phyloP scores from a whole-genome alignment of 768 basidiomycete genomes.

The Collybiopsis luxurians region DNA sequence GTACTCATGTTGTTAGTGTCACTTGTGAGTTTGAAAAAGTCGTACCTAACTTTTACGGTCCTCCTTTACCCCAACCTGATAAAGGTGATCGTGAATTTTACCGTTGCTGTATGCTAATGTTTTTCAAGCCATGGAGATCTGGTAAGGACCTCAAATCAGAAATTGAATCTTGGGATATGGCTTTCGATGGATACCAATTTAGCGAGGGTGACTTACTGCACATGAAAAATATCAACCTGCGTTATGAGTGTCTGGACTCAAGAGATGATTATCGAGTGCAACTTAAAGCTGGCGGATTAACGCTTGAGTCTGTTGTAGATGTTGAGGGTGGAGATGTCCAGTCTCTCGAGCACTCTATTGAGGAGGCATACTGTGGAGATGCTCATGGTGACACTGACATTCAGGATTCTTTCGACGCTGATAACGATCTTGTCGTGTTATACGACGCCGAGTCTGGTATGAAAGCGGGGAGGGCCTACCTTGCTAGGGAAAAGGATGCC shows the following conservation, averaged over 20 bases:
- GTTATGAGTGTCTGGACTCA: constrained; percentile 25
- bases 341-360: not conserved
- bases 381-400: not conserved
- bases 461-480: not conserved
- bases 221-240: constrained; percentile 23
- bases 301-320: too few species aligned
- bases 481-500: not conserved
- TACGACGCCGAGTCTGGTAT: not conserved
- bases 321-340: not conserved
- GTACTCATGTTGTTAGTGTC: constrained; percentile 4
- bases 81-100: constrained; percentile 31
- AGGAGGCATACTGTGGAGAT: too few species aligned
- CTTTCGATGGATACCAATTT: constrained; percentile 14
- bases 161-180: constrained; percentile 19
- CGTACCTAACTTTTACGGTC: constrained; percentile 29
- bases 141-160: constrained; percentile 22
- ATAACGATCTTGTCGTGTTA: not conserved
- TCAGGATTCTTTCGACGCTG: constrained; percentile 1
- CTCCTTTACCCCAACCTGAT: constrained; percentile 25
- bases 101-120: constrained; percentile 27
- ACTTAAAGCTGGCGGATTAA: constrained; percentile 11
- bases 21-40: not conserved
- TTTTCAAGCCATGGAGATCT: constrained; percentile 32
- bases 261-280: constrained; percentile 21
- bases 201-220: constrained; percentile 8